Base-by-base conservation (phyloP, 768 basidiomycete species). In the Kwoniella heveanensis region DNA sequence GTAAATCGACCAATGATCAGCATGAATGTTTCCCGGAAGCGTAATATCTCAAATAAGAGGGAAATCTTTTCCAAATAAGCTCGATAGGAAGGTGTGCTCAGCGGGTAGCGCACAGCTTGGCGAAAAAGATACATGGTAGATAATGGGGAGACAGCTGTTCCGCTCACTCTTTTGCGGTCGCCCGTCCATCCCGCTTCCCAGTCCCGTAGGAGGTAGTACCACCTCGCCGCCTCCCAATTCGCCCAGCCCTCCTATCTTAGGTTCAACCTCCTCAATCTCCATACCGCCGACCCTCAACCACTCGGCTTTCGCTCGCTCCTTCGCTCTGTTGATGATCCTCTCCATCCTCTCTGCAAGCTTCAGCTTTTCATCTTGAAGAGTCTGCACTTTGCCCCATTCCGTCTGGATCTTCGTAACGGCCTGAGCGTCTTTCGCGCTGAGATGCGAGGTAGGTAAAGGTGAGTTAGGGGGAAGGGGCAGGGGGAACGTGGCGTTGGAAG, bases 241-340 rank as follows among this genome's bases (percentile, higher is more conserved):
- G n/a, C 62, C 66, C 60, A 66, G 53, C 9, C 57, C 61, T 17
- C 65, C 66, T 39, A 46, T 46, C 32, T 54, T 57, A 37, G 49
- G 54, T 64, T 66, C 57, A 12, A 72, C 26, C 55, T 71, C 70
- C 39, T 72, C 71, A 26, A 66, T 50, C 56, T 71, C 71, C 62
- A 70, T 78, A n/a, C 72, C 75, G 25, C 70, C 80, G 5, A 79
- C 73, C 61, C 64, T 77, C 25, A 60, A 49, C 74, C 74, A 79
- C 54, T 79, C 78, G n/a, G 72, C 70, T 47, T 69, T 66, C 4
- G 71, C 77, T 29, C 78, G 44, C 60, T 74, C 73, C 63, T 62
- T 62, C 25, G 71, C 66, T n/a, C 77, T 48, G n/a, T 65, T 70
- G 2, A 74, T 67, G 29, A 77, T 78, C 56, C 71, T 50, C 49